Conservation (phyloP, 2,329 filamentous ascomycete genomes). For the Pseudocercospora vitis region DNA sequence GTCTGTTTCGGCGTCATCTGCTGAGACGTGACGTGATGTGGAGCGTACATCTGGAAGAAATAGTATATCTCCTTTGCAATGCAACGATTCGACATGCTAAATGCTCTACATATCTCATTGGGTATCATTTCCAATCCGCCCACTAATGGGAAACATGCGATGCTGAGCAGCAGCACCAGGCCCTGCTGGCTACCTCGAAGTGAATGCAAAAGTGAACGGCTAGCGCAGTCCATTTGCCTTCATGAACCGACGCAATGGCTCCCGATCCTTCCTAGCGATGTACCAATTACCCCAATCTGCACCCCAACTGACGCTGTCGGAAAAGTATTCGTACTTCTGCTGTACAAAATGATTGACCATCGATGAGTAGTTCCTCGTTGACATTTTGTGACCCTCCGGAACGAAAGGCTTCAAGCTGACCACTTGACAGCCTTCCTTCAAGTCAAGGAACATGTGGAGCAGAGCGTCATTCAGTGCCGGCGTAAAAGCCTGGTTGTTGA, state of each 20-base stretch:
- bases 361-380: constrained; percentile 72
- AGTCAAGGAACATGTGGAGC: constrained; percentile 84
- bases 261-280: constrained; percentile 75
- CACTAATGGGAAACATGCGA: constrained; percentile 7
- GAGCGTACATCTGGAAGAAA: constrained; percentile 25
- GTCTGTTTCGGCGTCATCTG: constrained; percentile 24
- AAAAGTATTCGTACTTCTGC: constrained; percentile 67
- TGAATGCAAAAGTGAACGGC: too few species aligned
- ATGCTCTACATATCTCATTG: neutral
- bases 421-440: constrained; percentile 86
- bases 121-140: constrained; percentile 15
- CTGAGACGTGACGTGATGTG: constrained; percentile 24
- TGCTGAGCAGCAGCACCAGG: neutral
- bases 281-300: constrained; percentile 77
- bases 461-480: constrained; percentile 81
- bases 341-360: constrained; percentile 79
- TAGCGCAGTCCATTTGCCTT: constrained; percentile 32
- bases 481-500: constrained; percentile 97
- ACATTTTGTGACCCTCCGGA: constrained; percentile 73
- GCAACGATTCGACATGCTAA: constrained; percentile 4
- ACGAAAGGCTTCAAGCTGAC: constrained; percentile 93
- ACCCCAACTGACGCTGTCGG: constrained; percentile 82
- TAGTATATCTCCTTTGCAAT: too few species aligned
- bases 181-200: too few species aligned
- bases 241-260: constrained; percentile 52